These are phyloP conservation scores for Oemleria cerasiformis DNA, from an alignment of 306 rosid genomes.

Conservation along the genomic window DNA sequence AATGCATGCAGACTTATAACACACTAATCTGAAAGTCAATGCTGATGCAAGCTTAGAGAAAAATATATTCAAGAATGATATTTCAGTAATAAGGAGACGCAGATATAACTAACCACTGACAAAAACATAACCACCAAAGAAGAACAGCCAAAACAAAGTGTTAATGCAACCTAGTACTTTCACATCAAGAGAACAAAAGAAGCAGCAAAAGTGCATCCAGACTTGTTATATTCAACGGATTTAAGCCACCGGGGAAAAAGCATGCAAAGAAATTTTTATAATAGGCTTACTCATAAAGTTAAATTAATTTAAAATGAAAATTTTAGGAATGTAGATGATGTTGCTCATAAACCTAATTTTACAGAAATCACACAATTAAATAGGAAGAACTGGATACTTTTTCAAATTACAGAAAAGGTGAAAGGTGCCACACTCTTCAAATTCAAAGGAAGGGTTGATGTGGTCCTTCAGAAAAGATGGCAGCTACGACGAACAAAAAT, in stretches of 20 bases:
- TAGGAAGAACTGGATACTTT: not conserved
- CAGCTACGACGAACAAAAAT: not conserved
- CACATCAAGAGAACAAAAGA: not conserved
- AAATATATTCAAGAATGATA: constrained; percentile 1
- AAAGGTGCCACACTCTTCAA: not conserved
- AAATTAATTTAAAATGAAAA: not conserved
- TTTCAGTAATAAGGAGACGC: not conserved
- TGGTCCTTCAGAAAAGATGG: not conserved
- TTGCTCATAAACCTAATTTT: not conserved
- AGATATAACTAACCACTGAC: not conserved
- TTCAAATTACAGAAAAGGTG: not conserved
- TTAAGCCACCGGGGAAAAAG: not conserved
- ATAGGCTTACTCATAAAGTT: not conserved
- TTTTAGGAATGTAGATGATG: not conserved
- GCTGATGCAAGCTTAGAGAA: not conserved
- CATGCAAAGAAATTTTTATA: not conserved
- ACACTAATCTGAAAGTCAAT: not conserved
- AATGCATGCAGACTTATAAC: constrained; percentile 18
- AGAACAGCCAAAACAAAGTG: not conserved
- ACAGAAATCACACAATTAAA: not conserved
- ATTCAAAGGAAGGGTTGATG: not conserved
- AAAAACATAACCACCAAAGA: not conserved
- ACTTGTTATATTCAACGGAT: not conserved
- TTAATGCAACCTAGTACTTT: not conserved
- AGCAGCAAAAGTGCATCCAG: not conserved